phyloP scores from a whole-genome alignment of 163 green algal genomes.

The Trebouxiophyceae sp. region DNA sequence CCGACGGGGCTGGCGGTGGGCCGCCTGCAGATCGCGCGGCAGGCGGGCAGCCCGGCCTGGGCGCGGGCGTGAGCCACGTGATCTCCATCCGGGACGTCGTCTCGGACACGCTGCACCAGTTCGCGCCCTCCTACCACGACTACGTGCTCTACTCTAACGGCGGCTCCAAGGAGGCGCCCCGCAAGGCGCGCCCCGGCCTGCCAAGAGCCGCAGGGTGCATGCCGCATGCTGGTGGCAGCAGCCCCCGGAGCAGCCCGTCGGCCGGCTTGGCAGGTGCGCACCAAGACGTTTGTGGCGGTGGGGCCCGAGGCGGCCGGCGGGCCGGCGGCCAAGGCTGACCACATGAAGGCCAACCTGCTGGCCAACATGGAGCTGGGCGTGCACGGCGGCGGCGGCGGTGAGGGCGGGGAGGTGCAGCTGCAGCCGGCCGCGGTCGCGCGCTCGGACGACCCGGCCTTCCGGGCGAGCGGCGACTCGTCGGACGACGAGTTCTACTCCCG shows the following conservation, averaged over 20 bases:
- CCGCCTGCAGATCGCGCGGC: too few species aligned
- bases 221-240: too few species aligned
- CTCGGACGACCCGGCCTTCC: not conserved
- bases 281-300: conserved; percentile 28
- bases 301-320: not conserved
- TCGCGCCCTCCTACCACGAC: conserved; percentile 89
- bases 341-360: conserved; percentile 23
- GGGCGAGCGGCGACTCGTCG: not conserved
- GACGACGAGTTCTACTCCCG: not conserved
- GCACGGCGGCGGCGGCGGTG: too few species aligned
- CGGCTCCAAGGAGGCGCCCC: conserved; percentile 17
- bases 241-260: too few species aligned
- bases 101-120: conserved; percentile 86
- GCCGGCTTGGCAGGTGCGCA: conserved; percentile 9
- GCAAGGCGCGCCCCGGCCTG: conserved; percentile 4
- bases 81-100: conserved; percentile 91
- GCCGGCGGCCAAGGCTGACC: not conserved
- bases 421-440: too few species aligned
- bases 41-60: not conserved
- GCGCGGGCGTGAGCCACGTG: conserved; percentile 83
- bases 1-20: too few species aligned
- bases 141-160: conserved; percentile 93
- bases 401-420: too few species aligned
- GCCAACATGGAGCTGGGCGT: conserved; percentile 34
- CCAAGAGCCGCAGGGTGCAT: too few species aligned